Percentiles rank a stretch among this genome's conserved stretches.
Evolutionary conservation across 176 grass and related monocot genomes (phyloP).

Genomic region (Paspalum notatum): DNA sequence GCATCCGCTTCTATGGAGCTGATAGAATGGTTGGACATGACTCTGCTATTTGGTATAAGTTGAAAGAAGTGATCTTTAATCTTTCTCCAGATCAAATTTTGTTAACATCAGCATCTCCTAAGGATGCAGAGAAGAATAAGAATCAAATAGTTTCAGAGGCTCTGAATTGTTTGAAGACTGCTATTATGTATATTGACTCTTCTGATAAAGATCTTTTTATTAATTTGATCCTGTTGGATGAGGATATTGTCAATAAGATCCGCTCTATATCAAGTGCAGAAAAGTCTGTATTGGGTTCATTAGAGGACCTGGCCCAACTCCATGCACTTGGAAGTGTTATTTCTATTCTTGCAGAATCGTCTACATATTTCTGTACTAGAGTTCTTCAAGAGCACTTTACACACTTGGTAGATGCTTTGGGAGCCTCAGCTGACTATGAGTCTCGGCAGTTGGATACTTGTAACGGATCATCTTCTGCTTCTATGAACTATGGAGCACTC

Average conservation of each 20-base stretch:
- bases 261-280: slow-evolving; percentile 51
- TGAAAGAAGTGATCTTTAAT: slow-evolving; percentile 84
- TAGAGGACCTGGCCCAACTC: slow-evolving; percentile 51
- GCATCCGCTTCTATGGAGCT: slow-evolving; percentile 77
- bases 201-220: slow-evolving; percentile 69
- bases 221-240: slow-evolving; percentile 81
- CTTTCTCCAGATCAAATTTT: slow-evolving; percentile 51
- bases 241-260: slow-evolving; percentile 69
- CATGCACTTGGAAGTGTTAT: slow-evolving; percentile 76
- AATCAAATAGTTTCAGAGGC: slow-evolving; percentile 77
- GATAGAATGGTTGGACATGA: slow-evolving; percentile 79
- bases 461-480: slow-evolving; percentile 38
- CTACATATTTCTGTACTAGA: slow-evolving; percentile 72
- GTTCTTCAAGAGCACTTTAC: slow-evolving; percentile 82
- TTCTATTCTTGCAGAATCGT: slow-evolving; percentile 63
- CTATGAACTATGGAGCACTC: slow-evolving; percentile 71
- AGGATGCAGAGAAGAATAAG: slow-evolving; percentile 57
- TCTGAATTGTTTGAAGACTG: slow-evolving; percentile 73
- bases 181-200: slow-evolving; percentile 55
- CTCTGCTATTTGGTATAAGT: slow-evolving; percentile 66
- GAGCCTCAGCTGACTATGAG: slow-evolving; percentile 38
- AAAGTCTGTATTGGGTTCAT: slow-evolving; percentile 34
- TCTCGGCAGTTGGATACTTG: slow-evolving; percentile 35
- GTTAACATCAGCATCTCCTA: slow-evolving; percentile 42
- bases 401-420: slow-evolving; percentile 70